Percentiles rank a stretch among this genome's conserved stretches.
These are phyloP conservation scores for Pilatotrama ljubarskyi DNA, from an alignment of 768 basidiomycete species.

Conservation along the genomic window DNA sequence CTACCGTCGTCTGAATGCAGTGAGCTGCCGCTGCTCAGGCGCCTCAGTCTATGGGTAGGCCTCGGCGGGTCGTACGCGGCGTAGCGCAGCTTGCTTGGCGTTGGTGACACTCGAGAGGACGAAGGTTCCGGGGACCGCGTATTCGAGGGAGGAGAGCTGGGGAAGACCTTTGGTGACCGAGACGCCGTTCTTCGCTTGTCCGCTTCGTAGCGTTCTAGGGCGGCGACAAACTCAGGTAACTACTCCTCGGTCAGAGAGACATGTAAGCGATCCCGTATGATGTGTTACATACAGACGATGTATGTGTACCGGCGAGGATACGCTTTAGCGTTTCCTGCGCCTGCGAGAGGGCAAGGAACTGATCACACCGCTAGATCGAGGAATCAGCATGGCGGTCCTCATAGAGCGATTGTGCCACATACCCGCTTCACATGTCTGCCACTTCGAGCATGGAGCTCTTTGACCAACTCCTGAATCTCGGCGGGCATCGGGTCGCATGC, in stretches of 20 bases:
- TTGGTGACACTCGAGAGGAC: conserved; percentile 28
- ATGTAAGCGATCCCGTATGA: background rate
- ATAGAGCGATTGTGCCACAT: too few relatives aligned
- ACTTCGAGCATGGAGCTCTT: conserved; percentile 42
- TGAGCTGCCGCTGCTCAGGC: conserved; percentile 38
- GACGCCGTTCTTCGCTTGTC: background rate
- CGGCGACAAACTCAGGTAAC: conserved; percentile 71
- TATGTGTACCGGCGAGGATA: conserved; percentile 49
- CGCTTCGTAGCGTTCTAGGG: conserved; percentile 41
- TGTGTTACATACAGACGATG: conserved; percentile 52
- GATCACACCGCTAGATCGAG: conserved; percentile 60
- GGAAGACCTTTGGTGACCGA: conserved; percentile 4
- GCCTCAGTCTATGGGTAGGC: conserved; percentile 46
- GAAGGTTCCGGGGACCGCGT: conserved; percentile 20
- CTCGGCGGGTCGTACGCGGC: conserved; percentile 67
- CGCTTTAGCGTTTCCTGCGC: conserved; percentile 47
- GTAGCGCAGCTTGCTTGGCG: conserved; percentile 61
- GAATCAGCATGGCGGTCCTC: too few relatives aligned
- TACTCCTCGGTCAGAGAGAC: conserved; percentile 29
- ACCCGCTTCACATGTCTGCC: conserved; percentile 63
- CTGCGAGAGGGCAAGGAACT: conserved; percentile 55
- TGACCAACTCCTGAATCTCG: conserved; percentile 44
- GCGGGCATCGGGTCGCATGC: conserved; percentile 57
- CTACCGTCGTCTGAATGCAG: conserved; percentile 38
- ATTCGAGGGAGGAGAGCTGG: conserved; percentile 12